Percentiles rank a stretch among this genome's conserved stretches.
Evolutionary conservation across 768 basidiomycete genomes (phyloP).

Genomic region (Dacryopinax primogenitus): DNA sequence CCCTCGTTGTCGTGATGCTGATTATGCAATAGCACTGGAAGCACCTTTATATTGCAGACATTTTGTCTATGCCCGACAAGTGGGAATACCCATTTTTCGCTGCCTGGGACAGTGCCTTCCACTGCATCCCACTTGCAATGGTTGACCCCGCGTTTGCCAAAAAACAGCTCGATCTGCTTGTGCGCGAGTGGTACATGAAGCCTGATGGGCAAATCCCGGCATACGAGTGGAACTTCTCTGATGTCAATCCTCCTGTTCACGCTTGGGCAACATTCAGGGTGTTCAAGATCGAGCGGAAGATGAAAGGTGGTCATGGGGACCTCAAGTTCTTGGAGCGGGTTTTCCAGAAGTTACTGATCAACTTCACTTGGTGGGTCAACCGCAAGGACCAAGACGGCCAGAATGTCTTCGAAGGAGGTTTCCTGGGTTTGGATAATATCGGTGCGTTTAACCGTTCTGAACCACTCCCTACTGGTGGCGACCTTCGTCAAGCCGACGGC

Average conservation of each 20-base stretch:
- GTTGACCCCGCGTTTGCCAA: conserved; percentile 94
- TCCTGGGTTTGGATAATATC: conserved; percentile 95
- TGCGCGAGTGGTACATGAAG: conserved; percentile 95
- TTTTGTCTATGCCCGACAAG: conserved; percentile 99
- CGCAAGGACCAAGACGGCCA: conserved; percentile 90
- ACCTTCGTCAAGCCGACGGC: conserved; percentile 89
- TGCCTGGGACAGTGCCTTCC: conserved; percentile 98
- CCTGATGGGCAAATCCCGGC: conserved; percentile 98
- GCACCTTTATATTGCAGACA: conserved; percentile 88
- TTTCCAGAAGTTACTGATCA: conserved; percentile 91
- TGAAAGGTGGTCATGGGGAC: conserved; percentile 73
- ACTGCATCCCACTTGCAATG: conserved; percentile 92
- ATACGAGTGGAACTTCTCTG: conserved; percentile 98
- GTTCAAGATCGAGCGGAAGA: conserved; percentile 97
- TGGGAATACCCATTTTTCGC: conserved; percentile 99
- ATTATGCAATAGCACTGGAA: conserved; percentile 61
- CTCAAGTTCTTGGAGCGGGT: conserved; percentile 88
- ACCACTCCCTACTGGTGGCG: conserved; percentile 87
- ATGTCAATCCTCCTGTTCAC: conserved; percentile 98
- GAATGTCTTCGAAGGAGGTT: conserved; percentile 97
- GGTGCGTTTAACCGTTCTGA: conserved; percentile 97
- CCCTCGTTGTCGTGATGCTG: neutral
- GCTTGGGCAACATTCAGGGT: conserved; percentile 98
- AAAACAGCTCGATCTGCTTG: conserved; percentile 90
- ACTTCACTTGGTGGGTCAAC: conserved; percentile 99